Evolutionary conservation across 306 rosid species (phyloP).

Genomic region (Carpinus viminea): DNA sequence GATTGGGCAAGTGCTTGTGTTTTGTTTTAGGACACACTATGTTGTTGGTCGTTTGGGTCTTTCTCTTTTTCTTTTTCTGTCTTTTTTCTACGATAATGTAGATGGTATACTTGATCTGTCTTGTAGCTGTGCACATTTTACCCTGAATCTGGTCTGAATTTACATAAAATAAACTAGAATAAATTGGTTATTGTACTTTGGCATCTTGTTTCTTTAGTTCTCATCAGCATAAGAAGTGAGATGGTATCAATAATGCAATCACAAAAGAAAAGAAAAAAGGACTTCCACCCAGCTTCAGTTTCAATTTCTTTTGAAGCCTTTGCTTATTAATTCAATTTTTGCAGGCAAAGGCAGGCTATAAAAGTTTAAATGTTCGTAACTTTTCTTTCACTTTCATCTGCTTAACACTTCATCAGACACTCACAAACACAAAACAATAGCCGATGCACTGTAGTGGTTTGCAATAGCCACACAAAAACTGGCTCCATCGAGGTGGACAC

Average conservation of each 20-base stretch:
- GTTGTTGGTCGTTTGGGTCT: constrained; percentile 7
- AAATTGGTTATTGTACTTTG: not conserved
- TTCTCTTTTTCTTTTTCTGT: not conserved
- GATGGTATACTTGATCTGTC: not conserved
- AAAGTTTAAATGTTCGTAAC: no score
- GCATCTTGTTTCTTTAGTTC: not conserved
- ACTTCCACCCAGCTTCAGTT: not conserved
- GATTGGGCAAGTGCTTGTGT: constrained; percentile 2
- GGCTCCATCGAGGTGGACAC: not conserved
- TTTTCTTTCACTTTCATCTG: not conserved
- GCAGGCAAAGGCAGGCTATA: not conserved
- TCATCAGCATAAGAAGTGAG: not conserved
- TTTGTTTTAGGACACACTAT: constrained; percentile 2
- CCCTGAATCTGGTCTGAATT: constrained; percentile 1
- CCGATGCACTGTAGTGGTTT: not conserved
- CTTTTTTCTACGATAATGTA: not conserved
- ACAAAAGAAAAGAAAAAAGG: not conserved
- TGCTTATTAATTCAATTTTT: not conserved
- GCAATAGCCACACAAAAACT: not conserved
- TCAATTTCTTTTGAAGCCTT: not conserved
- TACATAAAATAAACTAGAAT: constrained; percentile 7
- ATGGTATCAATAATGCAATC: not conserved
- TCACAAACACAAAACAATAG: not conserved
- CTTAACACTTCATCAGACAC: not conserved
- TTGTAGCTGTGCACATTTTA: not conserved